Base-by-base conservation (phyloP, 371 early-diverging fungal species). In the Mitosporidium daphniae region DNA sequence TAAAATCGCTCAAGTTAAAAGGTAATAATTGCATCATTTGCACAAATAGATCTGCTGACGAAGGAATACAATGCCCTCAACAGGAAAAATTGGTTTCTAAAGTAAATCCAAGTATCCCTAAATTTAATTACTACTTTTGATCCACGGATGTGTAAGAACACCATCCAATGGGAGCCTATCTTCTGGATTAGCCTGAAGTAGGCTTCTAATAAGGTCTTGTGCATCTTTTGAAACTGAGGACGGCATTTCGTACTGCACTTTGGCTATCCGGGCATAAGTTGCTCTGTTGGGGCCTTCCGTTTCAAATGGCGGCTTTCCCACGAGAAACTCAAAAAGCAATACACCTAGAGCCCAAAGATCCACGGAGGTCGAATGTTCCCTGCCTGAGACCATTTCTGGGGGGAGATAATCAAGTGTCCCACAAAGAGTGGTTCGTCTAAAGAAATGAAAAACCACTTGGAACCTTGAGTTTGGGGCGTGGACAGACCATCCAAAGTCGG, bases 401-500 rank as follows among this genome's bases (percentile, higher is more conserved):
- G 47, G 43, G 39, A 93, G 41, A 40, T 95, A 95, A 44, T 94
- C 97, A 31, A 80, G 39, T 1, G 98, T 94, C 2, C 98, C 95
- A 36, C 95, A 94, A 20, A 89, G 34, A 0, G 91, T 91, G 18
- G 48, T 47, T 31, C 84, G 52, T 38, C 71, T 55, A 9, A 32
- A 37, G 6, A n/a, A n/a, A 34, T 11, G 21, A 37, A 32, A 8
- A 3, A 10, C 16, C 20, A 25, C 45, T 25, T 25, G 35, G 34
- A 46, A 56, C 59, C 66, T 48, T 26, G 57, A 51, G 16, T 60
- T 58, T 14, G 68, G 72, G 27, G 86, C 70, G 36, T 74, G 75
- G 2, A 95, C 89, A 2, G 78, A 66, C 91, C 94, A 94, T 1
- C 98, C 98, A 55, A 95, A 94, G 44, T 97, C 98, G 8, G 74